Conservation (phyloP, 768 basidiomycete species). For the Pleurotus tuber-regium region DNA sequence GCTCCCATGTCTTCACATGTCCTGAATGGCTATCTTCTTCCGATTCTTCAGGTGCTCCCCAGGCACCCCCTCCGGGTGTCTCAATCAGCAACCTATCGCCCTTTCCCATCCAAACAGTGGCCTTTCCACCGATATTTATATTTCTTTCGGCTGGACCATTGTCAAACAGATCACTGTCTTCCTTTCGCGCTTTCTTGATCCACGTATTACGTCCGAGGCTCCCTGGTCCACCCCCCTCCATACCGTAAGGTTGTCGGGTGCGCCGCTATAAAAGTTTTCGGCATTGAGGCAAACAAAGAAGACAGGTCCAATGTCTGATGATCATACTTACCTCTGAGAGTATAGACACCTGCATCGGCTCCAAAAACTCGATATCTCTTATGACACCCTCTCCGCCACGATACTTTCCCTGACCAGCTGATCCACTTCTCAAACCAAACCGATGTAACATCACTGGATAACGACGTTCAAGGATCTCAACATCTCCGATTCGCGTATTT, state of each 20-base stretch:
- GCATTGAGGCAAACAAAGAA: not conserved
- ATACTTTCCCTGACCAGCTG: conserved; percentile 70
- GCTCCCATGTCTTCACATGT: conserved; percentile 56
- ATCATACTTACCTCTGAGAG: conserved; percentile 69
- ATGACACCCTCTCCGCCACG: conserved; percentile 83
- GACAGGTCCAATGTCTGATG: not conserved
- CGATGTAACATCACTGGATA: conserved; percentile 89
- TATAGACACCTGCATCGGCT: conserved; percentile 84
- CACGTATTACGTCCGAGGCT: conserved; percentile 82
- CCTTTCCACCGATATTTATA: conserved; percentile 90
- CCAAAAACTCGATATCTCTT: conserved; percentile 79
- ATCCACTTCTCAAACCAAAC: conserved; percentile 72
- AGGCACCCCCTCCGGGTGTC: conserved; percentile 91
- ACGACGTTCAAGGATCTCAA: conserved; percentile 89
- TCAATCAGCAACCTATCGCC: conserved; percentile 79
- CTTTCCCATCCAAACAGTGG: conserved; percentile 84
- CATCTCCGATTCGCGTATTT: conserved; percentile 89
- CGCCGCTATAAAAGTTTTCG: conserved; percentile 51
- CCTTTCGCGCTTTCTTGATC: conserved; percentile 66
- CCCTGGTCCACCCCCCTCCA: conserved; percentile 76
- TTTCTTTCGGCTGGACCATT: conserved; percentile 38
- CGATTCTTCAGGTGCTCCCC: conserved; percentile 50
- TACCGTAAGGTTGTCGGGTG: conserved; percentile 82
- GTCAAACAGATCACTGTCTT: conserved; percentile 65
- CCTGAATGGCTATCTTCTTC: conserved; percentile 23